Evolutionary conservation across 1,284 basidiomycete genomes (phyloP), one percentile per base, ranked within the genome.

Genomic region (Moniliophthora roreri): DNA sequence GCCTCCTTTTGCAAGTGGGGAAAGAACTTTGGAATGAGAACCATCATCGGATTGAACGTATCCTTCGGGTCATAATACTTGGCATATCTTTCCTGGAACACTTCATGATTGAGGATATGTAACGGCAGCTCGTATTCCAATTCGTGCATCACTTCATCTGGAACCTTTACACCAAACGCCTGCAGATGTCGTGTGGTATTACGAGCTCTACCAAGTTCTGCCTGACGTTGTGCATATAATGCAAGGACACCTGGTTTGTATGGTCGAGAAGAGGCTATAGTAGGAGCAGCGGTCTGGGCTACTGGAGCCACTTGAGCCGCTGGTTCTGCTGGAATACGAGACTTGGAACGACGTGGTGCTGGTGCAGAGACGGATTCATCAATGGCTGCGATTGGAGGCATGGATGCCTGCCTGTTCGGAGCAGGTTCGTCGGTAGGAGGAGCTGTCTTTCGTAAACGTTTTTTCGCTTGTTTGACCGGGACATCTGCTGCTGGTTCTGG

Each of bases 121-220:
- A 64, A 55, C 0, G 80, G 80, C 48, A 80, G 64, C 60, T 76
- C 70, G 56, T 78, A 82, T 54, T 81, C 78, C 54, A 69, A 67
- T 26, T 75, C 62, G 53, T 73, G 68, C 58, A 80, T 79, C 8
- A 80, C 57, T 50, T 70, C 74, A 0, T 59, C 65, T 1, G 81
- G 79, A 6, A 81, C 69, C 50, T 76, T 76, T 41, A 71, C 47
- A n/a, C 57, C 57, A 52, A 55, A 58, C 13, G 57, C 57, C 4
- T 42, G 24, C 26, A 49, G 28, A 48, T 58, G 51, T 35, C 57
- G 49, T 15, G 28, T 53, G 48, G 32, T 47, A 18, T 15, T 47
- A 23, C 37, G 36, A 8, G 32, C 18, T 21, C 38, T 39, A 28
- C 21, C 34, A 2, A 38, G 34, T 34, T 41, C 36, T 13, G 50